phyloP scores from a whole-genome alignment of 2,329 filamentous ascomycete genomes.

The Penicillium rolfsii region DNA sequence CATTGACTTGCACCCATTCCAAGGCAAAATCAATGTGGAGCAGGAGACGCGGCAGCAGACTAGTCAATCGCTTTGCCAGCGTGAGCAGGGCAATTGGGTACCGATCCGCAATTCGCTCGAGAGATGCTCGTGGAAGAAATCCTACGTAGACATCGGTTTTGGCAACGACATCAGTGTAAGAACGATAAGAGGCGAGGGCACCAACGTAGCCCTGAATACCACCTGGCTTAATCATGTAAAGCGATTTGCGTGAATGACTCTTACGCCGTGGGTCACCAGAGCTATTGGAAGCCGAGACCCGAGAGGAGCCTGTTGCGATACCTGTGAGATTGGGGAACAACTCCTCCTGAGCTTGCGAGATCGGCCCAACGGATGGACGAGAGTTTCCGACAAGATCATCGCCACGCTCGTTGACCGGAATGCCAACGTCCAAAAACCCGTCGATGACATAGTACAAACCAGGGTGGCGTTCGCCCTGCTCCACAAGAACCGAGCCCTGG shows the following conservation, averaged over 20 bases:
- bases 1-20: constrained; percentile 96
- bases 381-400: constrained; percentile 45
- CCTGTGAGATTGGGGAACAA: constrained; percentile 51
- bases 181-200: constrained; percentile 90
- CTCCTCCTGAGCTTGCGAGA: constrained; percentile 39
- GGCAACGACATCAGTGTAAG: constrained; percentile 93
- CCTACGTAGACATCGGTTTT: constrained; percentile 99
- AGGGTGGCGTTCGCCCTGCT: constrained; percentile 95
- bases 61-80: constrained; percentile 93
- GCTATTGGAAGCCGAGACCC: constrained; percentile 31
- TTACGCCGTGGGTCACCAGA: constrained; percentile 41
- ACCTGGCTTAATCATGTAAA: constrained; percentile 92
- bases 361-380: constrained; percentile 25
- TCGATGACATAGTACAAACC: constrained; percentile 97
- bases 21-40: constrained; percentile 97
- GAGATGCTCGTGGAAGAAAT: constrained; percentile 79
- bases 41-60: constrained; percentile 82
- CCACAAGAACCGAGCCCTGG: constrained; percentile 89
- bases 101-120: constrained; percentile 89
- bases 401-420: constrained; percentile 69
- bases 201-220: constrained; percentile 93
- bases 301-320: constrained; percentile 49
- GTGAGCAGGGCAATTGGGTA: constrained; percentile 92
- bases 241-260: constrained; percentile 63
- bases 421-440: constrained; percentile 91